Evolutionary conservation across 164 flowering plant species (phyloP), one percentile per base, ranked within the genome.

Genomic region (Macadamia integrifolia): DNA sequence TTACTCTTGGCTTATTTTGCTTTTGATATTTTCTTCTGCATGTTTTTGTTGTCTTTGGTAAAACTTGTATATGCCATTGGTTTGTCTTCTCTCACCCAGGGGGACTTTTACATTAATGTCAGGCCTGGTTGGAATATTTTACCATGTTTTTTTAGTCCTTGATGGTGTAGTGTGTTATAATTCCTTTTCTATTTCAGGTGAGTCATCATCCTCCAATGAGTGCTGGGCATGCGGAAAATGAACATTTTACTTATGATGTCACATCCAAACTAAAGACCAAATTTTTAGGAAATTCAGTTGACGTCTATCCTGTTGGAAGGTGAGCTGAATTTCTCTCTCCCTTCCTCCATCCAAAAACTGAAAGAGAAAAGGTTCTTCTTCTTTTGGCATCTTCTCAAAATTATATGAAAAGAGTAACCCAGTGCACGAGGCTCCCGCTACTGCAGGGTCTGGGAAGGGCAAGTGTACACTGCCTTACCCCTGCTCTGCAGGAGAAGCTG

Each of bases 201-300:
- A 84, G 93, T 70, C 97, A 91, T 77, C 97, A 88, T 72, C 97
- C 97, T 46, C 97, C 97, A 69, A 88, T 84, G 86, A 84, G 97
- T 77, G 90, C 91, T 75, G 97, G 81, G 53, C 97, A 88, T 82
- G 93, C 92, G 62, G 97, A 91, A 80, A 91, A 87, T 75, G 91
- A 91, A 66, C 97, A 91, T 78, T 91, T 91, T 71, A 76, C 79
- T 44, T 88, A 91, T 82, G 97, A 91, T 76, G 81, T 88, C 44
- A 87, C 92, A 12, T 91, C 97, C 66, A 91, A 91, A 78, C 64
- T 88, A 61, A 91, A 85, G 75, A 91, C 93, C 69, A 88, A 91
- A 73, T 84, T 87, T 72, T 75, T 91, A 66, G 97, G 97, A 48
- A 91, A 91, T 74, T 86, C 94, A 12, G 70, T 88, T 53, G 97